Evolutionary conservation across 2,329 filamentous ascomycete genomes (phyloP).

Genomic region (Scedosporium apiospermum): DNA sequence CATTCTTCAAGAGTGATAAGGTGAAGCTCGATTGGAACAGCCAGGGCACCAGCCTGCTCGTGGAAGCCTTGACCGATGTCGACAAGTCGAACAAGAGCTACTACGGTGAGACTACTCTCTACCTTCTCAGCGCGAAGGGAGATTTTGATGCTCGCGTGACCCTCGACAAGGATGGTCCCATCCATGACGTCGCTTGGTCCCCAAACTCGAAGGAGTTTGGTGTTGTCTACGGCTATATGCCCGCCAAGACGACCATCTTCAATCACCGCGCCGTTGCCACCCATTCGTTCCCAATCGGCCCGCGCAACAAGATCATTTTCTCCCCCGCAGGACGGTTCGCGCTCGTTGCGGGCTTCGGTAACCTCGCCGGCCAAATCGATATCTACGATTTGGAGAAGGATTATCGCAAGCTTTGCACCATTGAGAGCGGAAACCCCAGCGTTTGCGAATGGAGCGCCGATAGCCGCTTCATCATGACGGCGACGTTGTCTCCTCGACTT

Average conservation of each 20-base stretch:
- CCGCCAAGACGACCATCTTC: conserved; percentile 98
- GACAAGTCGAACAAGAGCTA: conserved; percentile 99
- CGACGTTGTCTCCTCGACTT: conserved; percentile 91
- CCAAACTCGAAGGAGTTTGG: conserved; percentile 97
- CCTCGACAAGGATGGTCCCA: conserved; percentile 93
- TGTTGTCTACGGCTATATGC: conserved; percentile 97
- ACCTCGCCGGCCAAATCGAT: conserved; percentile 94
- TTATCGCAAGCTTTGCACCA: conserved; percentile 83
- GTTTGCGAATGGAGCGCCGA: conserved; percentile 97
- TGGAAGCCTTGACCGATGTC: conserved; percentile 94
- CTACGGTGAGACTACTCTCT: conserved; percentile 96
- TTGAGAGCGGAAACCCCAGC: conserved; percentile 91
- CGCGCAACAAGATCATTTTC: conserved; percentile 91
- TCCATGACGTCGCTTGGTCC: conserved; percentile 97
- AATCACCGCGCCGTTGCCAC: conserved; percentile 75
- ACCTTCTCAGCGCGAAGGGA: conserved; percentile 84
- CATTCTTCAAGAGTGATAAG: conserved; percentile 98
- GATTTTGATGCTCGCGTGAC: conserved; percentile 86
- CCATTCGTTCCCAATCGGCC: conserved; percentile 77
- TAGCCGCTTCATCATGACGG: conserved; percentile 89
- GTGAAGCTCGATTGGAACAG: conserved; percentile 98
- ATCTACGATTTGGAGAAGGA: conserved; percentile 90
- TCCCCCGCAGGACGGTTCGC: conserved; percentile 90
- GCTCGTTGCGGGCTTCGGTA: conserved; percentile 91
- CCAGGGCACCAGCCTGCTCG: conserved; percentile 80